Base-by-base conservation (phyloP, 2,329 filamentous ascomycete species). In the Ophiostoma australiae region DNA sequence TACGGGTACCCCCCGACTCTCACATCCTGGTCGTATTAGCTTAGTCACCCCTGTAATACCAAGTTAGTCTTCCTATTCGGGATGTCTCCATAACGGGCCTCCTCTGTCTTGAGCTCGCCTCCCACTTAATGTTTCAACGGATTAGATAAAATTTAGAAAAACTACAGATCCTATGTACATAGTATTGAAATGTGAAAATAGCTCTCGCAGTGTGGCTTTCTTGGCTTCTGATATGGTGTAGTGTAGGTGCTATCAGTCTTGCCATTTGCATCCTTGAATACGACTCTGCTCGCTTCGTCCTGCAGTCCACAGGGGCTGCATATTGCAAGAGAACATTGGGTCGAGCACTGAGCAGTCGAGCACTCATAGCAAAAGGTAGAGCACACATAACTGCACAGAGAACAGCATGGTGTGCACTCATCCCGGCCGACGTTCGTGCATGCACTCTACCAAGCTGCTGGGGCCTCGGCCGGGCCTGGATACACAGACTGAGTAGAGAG, bases 241-340 rank as follows among this genome's bases (percentile, higher is more conserved):
- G 37, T 39, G 15, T 7, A 7, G 11, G n/a, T 55, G 48, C 23
- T 27, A 58, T 58, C 44, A n/a, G 4, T 27, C 52, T 58, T 27
- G n/a, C 27, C 10, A 13, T 31, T 27, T 58, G 23, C 52, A 58
- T 58, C 23, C 52, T 58, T 5, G 52, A 31, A 58, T 58, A 58
- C 48, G 48, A 52, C 52, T 27, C 52, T 58, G 52, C 52, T 58
- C 52, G 52, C 52, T 58, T 58, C 52, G 10, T 58, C 52, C 52
- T 58, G 52, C 52, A 58, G 52, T 13, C 52, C 52, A 8, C 52
- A 58, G 52, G 52, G 52, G 52, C 52, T 20, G 20, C 44, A 48
- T 48, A 48, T 20, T 20, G 5, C 6, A 11, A 13, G 15, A 44
- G 41, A 20, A 44, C 41, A 5, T 44, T 39, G 8, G 35, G 13